Percentiles rank a stretch among this genome's conserved stretches.
These are phyloP conservation scores for Solanum bulbocastanum DNA, from an alignment of 257 asterid species.

Conservation along the genomic window DNA sequence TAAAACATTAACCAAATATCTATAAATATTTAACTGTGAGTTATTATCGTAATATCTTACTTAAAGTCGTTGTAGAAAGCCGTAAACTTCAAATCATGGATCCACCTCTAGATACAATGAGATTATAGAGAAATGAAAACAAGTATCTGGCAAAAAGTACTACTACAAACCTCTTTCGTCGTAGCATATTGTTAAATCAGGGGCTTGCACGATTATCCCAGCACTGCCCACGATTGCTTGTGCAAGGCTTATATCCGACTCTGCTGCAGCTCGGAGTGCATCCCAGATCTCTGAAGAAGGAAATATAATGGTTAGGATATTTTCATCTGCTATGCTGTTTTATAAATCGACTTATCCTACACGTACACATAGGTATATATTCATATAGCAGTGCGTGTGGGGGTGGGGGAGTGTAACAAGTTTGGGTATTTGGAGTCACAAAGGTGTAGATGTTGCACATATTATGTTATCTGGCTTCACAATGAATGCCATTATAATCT, in stretches of 20 bases:
- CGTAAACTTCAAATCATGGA: neutral
- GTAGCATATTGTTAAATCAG: slow-evolving; percentile 78
- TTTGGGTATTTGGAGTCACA: neutral
- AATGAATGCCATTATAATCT: neutral
- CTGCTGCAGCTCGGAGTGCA: slow-evolving; percentile 76
- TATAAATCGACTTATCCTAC: neutral
- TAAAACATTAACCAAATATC: neutral
- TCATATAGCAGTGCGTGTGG: neutral
- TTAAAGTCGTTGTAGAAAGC: neutral
- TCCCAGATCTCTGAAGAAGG: slow-evolving; percentile 60
- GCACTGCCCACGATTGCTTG: slow-evolving; percentile 60
- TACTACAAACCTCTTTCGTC: slow-evolving; percentile 65
- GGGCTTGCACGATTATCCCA: slow-evolving; percentile 59
- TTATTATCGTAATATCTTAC: neutral
- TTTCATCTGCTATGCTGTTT: neutral
- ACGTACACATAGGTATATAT: neutral
- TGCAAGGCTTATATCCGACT: slow-evolving; percentile 44
- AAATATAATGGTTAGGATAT: neutral
- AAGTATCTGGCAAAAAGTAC: neutral
- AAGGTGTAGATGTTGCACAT: neutral
- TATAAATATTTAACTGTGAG: neutral
- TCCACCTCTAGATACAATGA: neutral
- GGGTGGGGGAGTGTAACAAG: neutral
- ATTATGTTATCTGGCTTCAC: neutral
- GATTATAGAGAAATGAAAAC: neutral